Conservation (phyloP, 352 stramenopile genomes). For the Pythium pyrilobum region DNA sequence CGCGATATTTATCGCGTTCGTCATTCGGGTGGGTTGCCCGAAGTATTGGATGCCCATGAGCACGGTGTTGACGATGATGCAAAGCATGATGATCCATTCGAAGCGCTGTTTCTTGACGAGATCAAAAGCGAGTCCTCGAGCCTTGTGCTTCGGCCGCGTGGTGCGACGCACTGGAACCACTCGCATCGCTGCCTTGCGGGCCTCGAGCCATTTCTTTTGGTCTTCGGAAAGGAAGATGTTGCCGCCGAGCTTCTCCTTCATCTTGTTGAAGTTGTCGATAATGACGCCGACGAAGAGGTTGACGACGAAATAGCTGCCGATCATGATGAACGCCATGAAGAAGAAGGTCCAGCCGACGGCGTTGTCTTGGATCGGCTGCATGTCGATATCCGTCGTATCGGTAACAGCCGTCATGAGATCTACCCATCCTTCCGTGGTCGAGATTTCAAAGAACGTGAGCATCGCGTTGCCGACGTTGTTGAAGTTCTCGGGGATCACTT, state of each 20-base stretch:
- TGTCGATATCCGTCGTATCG: conserved; percentile 85
- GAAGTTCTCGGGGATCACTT: conserved; percentile 69
- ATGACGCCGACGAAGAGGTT: conserved; percentile 94
- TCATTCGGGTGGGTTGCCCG: conserved; percentile 59
- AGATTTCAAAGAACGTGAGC: conserved; percentile 91
- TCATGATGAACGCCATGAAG: conserved; percentile 89
- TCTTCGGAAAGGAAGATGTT: conserved; percentile 85
- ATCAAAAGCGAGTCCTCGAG: conserved; percentile 61
- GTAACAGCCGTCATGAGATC: conserved; percentile 90
- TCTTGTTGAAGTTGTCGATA: conserved; percentile 93
- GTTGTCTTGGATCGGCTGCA: conserved; percentile 89
- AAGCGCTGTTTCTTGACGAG: conserved; percentile 66
- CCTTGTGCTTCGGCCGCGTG: conserved; percentile 39
- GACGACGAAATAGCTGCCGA: conserved; percentile 92
- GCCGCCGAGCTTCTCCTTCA: conserved; percentile 73
- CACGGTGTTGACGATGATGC: conserved; percentile 88
- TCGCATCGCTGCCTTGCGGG: conserved; percentile 57
- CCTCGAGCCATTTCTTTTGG: conserved; percentile 89
- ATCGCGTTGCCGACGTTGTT: conserved; percentile 81
- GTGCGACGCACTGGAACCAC: conserved; percentile 56
- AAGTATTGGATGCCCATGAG: conserved; percentile 87
- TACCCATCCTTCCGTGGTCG: conserved; percentile 90
- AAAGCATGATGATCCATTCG: conserved; percentile 85
- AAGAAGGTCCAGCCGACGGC: conserved; percentile 78
- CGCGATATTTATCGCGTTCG: conserved; percentile 45